Evolutionary conservation across 1,284 basidiomycete genomes (phyloP), one percentile per base, ranked within the genome.

Genomic region (Cutaneotrichosporon dermatis): DNA sequence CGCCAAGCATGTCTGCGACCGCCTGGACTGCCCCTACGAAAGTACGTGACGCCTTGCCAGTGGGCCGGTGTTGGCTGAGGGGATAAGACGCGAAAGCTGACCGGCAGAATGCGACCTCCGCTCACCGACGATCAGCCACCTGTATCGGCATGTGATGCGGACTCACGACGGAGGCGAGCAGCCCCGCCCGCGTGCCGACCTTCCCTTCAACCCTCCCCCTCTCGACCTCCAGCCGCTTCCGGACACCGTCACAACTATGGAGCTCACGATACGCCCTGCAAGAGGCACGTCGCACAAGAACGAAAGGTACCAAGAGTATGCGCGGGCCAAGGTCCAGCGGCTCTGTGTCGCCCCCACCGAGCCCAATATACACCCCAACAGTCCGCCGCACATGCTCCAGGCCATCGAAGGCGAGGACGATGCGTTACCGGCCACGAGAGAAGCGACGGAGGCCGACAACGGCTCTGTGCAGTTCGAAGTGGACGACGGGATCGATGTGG

Each of bases 341-440:
- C 50, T 64, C 36, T 71, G 68, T 48, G 63, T 66, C 13, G 70
- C 66, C 1, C 62, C 63, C 6, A 52, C 56, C 4, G 60, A 70
- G 36, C 71, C 71, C 8, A 55, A 69, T 43, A 63, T 74, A 13
- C 63, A 66, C 39, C 48, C 67, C 33, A 56, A 62, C 10, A 70
- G 69, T 48, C 66, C 68, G 43, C 66, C 66, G 0, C 68, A 67
- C 44, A 73, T 72, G 64, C 58, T 72, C 9, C 50, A 68, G 55
- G 34, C 16, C 13, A 8, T 57, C 15, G 59, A 44, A 9, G 15
- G 15, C 42, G 39, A 40, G 35, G 16, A 53, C 25, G 25, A 15
- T 16, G 36, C 39, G 50, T 16, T 8, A 42, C 39, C 4, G 39
- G 50, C 16, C 25, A 25, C 25, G 25, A 25, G 25, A 25, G 50